Evolutionary conservation across 257 asterid genomes (phyloP), one percentile per base, ranked within the genome.

Genomic region (Nicotiana benthamiana): DNA sequence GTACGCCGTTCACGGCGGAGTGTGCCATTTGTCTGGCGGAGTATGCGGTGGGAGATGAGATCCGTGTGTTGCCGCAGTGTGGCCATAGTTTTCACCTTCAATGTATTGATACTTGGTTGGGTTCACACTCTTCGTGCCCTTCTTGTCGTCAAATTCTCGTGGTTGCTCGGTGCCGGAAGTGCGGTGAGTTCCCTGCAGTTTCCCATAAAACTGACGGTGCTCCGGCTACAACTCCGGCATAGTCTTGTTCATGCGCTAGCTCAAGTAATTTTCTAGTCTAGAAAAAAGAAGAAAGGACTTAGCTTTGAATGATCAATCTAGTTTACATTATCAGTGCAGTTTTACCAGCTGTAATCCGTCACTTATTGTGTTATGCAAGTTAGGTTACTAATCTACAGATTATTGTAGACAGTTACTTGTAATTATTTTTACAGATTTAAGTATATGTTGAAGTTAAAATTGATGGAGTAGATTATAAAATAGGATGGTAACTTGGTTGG

Each of bases 101-200:
- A 57, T 87, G 90, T 80, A 86, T 87, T n/a, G 88, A 87, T 72
- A 83, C 82, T 81, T 87, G 90, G 90, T 82, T 87, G 6, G 75
- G 80, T 17, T 87, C 88, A 32, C 90, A 87, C 80, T 87, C 90
- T 20, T 82, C 90, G 7, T 87, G 90, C 70, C 90, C 90, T 3
- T 87, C 88, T 63, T 87, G 90, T 77, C 90, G 89, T 40, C 74
- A 43, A 85, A 80, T 80, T 32, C 80, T 86, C 26, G 82, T 72
- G 20, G 81, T 54, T 6, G 18, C 84, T 36, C 53, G 87, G 10
- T 81, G 85, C 85, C 75, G 81, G 83, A 83, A 83, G 75, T 83
- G 89, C 78, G 81, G 83, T 76, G 87, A 77, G 36, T 36, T 24
- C 24, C 80, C 56, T 12, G 22, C 52, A 2, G 48, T 63, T 43